These are phyloP conservation scores for Crithidia fasciculata DNA, from an alignment of 208 protist species.

Conservation along the genomic window DNA sequence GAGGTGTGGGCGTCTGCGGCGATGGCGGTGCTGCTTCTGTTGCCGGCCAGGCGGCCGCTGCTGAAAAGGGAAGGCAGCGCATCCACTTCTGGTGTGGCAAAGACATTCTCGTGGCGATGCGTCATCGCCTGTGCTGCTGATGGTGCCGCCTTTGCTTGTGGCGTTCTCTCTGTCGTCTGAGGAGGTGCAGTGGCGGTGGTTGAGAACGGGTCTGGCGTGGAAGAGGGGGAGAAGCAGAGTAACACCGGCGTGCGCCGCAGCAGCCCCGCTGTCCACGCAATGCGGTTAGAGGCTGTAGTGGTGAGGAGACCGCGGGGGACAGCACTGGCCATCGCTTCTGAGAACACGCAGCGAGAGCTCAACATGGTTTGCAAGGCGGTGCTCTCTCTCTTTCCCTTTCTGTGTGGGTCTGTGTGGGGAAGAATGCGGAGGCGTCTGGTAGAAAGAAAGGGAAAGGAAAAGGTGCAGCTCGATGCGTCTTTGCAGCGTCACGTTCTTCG, in stretches of 20 bases:
- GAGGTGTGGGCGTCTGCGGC: background rate
- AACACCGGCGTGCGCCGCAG: no score
- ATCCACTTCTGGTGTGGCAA: background rate
- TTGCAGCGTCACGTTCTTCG: no score
- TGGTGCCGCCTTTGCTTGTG: background rate
- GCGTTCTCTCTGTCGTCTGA: no score
- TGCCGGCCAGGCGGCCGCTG: background rate
- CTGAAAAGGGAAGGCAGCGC: slow-evolving; percentile 10
- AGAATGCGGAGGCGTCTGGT: background rate
- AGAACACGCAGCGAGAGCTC: slow-evolving; percentile 1
- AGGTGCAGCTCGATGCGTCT: no score
- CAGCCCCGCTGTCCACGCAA: no score
- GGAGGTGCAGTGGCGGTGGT: no score
- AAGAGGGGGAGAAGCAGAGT: no score
- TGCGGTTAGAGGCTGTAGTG: background rate
- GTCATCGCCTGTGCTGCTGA: background rate
- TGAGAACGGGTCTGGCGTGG: no score
- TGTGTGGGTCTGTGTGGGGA: background rate
- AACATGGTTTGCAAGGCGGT: background rate
- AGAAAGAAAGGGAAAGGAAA: no score
- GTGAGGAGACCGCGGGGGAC: background rate
- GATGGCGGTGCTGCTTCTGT: no score
- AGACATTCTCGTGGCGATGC: slow-evolving; percentile 10
- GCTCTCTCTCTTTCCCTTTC: background rate
- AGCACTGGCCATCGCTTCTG: background rate